Base-by-base conservation (phyloP, 345 rosid species). In the Citrus inodora region DNA sequence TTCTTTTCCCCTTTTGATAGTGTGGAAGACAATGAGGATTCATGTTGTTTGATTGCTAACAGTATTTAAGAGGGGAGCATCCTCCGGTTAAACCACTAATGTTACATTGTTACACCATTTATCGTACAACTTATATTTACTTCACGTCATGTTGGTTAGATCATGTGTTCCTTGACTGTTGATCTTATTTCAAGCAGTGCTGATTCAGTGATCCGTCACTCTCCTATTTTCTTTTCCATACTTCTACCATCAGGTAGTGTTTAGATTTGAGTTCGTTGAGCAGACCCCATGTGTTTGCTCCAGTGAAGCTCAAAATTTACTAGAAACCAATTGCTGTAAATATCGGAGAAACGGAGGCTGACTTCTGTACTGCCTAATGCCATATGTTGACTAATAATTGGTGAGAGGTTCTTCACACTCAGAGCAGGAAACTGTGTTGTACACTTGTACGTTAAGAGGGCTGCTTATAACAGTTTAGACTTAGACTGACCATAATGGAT, bases 1-100 rank as follows among this genome's bases (percentile, higher is more conserved):
- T 7, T 38, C 33, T 60, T 59, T 37, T 14, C 25, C 8, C 30
- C 28, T 64, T 64, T 33, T 61, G 71, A 24, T 77, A 78, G 65
- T 69, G 69, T 56, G 51, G 70, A 67, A 76, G 80, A 60, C 56
- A 64, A 60, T 42, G 37, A 60, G 30, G 70, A 38, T 68, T 71
- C 38, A 14, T 63, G 46, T 59, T 53, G 80, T 78, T 65, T 68
- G 56, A 69, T 53, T 40, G 55, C 70, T 60, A 53, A 32, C 38
- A 30, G 14, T 48, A 25, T 58, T 69, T 17, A 40, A 70, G 58
- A 62, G 69, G 66, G 25, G 63, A 59, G 56, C 28, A 27, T 27
- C 33, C 70, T 68, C 61, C 22, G 5, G 53, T 56, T 32, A 72
- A 11, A 42, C 53, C 38, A n/a, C 33, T 61, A 10, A 53, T 74